A percentile compares a stretch with the other conserved stretches of the same genome.
Evolutionary conservation across 352 stramenopile genomes (phyloP).

Genomic region (Phytopythium delawarense): DNA sequence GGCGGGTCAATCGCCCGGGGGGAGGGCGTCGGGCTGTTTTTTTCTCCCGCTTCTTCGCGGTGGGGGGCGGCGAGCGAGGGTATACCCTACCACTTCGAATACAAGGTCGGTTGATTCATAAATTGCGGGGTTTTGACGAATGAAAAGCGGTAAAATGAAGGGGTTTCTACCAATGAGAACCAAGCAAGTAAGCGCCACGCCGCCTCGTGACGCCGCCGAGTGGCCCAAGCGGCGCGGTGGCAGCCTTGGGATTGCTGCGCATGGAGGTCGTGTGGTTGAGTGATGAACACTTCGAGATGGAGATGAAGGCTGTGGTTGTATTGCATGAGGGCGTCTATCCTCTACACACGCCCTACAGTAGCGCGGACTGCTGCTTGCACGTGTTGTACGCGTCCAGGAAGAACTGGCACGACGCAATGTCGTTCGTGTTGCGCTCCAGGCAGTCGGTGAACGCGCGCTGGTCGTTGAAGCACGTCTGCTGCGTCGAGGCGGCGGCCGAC

Average conservation of each 20-base stretch:
- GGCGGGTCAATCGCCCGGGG: neutral
- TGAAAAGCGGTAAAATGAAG: neutral
- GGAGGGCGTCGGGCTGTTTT: neutral
- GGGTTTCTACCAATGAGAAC: neutral
- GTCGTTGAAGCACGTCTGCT: slow-evolving; percentile 45
- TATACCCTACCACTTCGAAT: neutral
- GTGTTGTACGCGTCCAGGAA: slow-evolving; percentile 80
- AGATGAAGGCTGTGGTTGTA: too few species aligned
- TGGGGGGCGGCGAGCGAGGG: too few species aligned
- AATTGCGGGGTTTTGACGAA: neutral
- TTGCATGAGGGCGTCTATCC: too few species aligned
- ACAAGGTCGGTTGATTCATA: neutral
- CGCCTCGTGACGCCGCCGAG: neutral
- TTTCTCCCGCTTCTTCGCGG: neutral
- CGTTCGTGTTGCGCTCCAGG: slow-evolving; percentile 68
- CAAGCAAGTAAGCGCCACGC: neutral
- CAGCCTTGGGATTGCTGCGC: too few species aligned
- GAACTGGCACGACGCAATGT: slow-evolving; percentile 81
- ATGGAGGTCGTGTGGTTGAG: too few species aligned
- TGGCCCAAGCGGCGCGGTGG: neutral
- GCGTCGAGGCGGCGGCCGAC: slow-evolving; percentile 9
- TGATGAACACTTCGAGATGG: too few species aligned
- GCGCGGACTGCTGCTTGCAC: slow-evolving; percentile 75
- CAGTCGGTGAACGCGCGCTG: slow-evolving; percentile 82
- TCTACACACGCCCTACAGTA: slow-evolving; percentile 26